phyloP scores from a whole-genome alignment of 1,284 basidiomycete genomes.

The Trichosporon faecale region DNA sequence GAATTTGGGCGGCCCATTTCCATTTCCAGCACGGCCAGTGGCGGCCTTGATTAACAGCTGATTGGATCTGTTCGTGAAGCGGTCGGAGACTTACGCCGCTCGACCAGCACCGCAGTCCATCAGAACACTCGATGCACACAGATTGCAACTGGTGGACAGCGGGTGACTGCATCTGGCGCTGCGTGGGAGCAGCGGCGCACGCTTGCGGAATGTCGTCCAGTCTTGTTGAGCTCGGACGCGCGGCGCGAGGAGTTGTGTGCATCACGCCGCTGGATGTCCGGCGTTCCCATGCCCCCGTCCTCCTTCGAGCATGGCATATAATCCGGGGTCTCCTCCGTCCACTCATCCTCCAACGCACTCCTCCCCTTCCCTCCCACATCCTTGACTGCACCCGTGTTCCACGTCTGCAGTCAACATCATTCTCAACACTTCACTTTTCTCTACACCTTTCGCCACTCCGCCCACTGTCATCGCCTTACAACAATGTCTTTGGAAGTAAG shows the following conservation, averaged over 20 bases:
- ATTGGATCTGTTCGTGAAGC: background rate
- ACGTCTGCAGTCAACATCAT: background rate
- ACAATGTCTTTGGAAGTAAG: background rate
- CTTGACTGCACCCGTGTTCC: too few species aligned
- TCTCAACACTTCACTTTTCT: background rate
- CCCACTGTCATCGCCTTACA: background rate
- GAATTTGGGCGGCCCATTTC: background rate
- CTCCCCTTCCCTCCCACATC: background rate
- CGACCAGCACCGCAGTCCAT: background rate
- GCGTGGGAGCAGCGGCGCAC: background rate
- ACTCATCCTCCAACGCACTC: background rate
- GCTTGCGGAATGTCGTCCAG: background rate
- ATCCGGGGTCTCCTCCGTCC: background rate
- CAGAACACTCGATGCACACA: background rate
- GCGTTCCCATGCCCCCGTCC: background rate
- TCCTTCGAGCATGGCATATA: background rate
- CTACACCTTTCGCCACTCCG: background rate
- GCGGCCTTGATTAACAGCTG: background rate
- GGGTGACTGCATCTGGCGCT: background rate
- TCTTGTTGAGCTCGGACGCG: background rate
- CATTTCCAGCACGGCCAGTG: background rate
- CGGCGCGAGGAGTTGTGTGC: background rate
- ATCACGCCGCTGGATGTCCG: background rate
- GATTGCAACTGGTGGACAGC: background rate
- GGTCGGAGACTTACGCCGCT: too few species aligned